Evolutionary conservation across 768 basidiomycete genomes (phyloP).

Genomic region (Kwoniella pini): DNA sequence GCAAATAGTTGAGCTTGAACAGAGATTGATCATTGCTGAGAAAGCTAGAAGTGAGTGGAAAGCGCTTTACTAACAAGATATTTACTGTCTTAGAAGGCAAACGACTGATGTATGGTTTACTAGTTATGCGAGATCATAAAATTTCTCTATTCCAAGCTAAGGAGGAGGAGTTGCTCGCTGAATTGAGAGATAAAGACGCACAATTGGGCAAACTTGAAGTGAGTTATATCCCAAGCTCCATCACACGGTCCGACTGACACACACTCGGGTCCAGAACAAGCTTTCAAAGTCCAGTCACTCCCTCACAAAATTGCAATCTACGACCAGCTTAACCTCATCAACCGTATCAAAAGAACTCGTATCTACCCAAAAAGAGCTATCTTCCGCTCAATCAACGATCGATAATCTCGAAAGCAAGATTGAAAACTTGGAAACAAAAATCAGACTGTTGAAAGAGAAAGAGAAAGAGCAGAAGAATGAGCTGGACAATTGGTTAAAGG

Average conservation of each 20-base stretch:
- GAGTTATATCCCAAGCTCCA: no score
- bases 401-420: slow-evolving; percentile 24
- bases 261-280: slow-evolving; percentile 24
- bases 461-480: slow-evolving; percentile 34
- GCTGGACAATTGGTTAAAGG: slow-evolving; percentile 27
- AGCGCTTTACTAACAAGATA: no score
- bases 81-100: no score
- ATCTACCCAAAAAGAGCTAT: slow-evolving; percentile 20
- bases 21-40: slow-evolving; percentile 37
- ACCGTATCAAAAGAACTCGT: slow-evolving; percentile 6
- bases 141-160: slow-evolving; percentile 40
- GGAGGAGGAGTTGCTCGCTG: slow-evolving; percentile 36
- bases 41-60: slow-evolving; percentile 35
- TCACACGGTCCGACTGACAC: no score
- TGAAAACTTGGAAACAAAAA: slow-evolving; percentile 27
- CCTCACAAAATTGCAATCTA: slow-evolving; percentile 27
- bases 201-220: slow-evolving; percentile 35
- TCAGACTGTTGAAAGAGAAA: slow-evolving; percentile 27
- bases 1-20: slow-evolving; percentile 44
- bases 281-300: slow-evolving; percentile 29
- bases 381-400: slow-evolving; percentile 18
- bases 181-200: slow-evolving; percentile 35
- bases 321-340: background rate
- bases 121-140: slow-evolving; percentile 51
- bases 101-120: no score